These are phyloP conservation scores for Aspergillus caelatus DNA, from an alignment of 2,329 filamentous ascomycete species.

Conservation along the genomic window DNA sequence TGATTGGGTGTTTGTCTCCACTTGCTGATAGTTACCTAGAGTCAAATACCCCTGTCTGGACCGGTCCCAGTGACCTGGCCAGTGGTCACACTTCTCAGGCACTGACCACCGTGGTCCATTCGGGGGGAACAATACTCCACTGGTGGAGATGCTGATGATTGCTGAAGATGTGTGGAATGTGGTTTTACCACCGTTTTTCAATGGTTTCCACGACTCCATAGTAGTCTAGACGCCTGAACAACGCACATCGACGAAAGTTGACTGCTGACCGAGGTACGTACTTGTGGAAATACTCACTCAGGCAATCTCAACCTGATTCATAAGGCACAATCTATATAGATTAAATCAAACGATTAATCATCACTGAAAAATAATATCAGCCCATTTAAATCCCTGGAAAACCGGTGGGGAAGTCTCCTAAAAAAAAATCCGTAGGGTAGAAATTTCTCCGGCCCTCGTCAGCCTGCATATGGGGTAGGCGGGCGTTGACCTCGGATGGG, in stretches of 20 bases:
- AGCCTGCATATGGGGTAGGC: background rate
- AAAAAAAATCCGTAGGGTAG: background rate
- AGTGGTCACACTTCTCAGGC: constrained; percentile 6
- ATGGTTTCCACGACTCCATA: background rate
- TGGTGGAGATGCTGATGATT: constrained; percentile 13
- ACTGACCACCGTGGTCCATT: constrained; percentile 19
- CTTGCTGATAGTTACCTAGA: background rate
- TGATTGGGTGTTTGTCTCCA: background rate
- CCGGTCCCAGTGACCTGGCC: constrained; percentile 6
- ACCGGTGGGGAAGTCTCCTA: background rate
- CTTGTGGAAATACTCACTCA: background rate
- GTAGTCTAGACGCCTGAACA: background rate
- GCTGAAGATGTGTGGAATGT: background rate
- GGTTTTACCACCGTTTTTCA: background rate
- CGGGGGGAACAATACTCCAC: constrained; percentile 11
- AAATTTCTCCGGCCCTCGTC: background rate
- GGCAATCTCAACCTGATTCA: background rate
- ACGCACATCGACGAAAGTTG: background rate
- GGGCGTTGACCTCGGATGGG: background rate
- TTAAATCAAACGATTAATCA: background rate
- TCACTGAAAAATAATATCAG: background rate
- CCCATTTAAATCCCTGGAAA: background rate
- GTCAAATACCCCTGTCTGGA: background rate
- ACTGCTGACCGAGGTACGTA: background rate
- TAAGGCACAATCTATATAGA: background rate